phyloP scores from a whole-genome alignment of 1,284 basidiomycete species.

The Heliocybe sulcata region DNA sequence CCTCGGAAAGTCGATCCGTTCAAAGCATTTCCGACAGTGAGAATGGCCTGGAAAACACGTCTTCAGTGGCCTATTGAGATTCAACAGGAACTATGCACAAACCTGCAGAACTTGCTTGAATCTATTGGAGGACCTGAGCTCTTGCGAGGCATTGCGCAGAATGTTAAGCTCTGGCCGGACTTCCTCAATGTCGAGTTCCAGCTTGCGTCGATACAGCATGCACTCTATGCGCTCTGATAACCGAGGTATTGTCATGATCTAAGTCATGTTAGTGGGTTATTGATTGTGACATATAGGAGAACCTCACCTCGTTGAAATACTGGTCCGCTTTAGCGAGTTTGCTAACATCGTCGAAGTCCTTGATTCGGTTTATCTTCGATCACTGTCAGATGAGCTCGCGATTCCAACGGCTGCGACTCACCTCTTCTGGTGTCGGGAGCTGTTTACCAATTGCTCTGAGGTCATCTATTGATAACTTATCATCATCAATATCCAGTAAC shows the following conservation, averaged over 20 bases:
- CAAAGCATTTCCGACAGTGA: conserved; percentile 76
- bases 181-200: conserved; percentile 82
- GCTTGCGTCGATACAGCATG: conserved; percentile 77
- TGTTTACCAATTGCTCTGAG: conserved; percentile 68
- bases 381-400: not conserved
- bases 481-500: conserved; percentile 65
- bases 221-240: conserved; percentile 68
- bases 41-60: conserved; percentile 42
- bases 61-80: conserved; percentile 3
- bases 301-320: conserved; percentile 68
- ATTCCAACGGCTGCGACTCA: conserved; percentile 19
- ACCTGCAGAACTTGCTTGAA: conserved; percentile 73
- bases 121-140: conserved; percentile 62
- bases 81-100: conserved; percentile 9
- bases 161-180: conserved; percentile 77
- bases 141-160: conserved; percentile 66
- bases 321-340: conserved; percentile 81
- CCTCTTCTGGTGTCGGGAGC: conserved; percentile 74
- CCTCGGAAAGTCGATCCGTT: conserved; percentile 83
- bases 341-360: conserved; percentile 57
- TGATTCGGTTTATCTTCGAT: conserved; percentile 51
- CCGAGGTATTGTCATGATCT: conserved; percentile 78
- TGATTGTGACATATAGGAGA: not conserved
- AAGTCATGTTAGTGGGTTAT: conserved; percentile 8
- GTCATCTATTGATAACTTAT: conserved; percentile 59